Evolutionary conservation across 2,329 filamentous ascomycete species (phyloP), one percentile per base, ranked within the genome.

Genomic region (Lasiodiplodia hormozganensis): DNA sequence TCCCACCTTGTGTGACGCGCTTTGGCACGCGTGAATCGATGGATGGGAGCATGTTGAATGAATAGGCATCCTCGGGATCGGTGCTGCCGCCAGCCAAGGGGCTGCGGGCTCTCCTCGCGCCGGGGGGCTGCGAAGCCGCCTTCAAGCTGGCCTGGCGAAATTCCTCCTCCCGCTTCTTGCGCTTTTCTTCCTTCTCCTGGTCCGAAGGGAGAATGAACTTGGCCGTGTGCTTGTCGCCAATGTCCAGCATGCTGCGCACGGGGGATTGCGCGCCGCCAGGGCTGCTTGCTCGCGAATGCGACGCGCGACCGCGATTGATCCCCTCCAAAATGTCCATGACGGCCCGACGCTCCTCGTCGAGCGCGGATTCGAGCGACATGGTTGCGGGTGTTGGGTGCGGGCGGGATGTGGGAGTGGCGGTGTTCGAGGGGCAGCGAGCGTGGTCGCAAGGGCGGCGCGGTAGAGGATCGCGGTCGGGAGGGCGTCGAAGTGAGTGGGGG

Each of bases 291-390:
- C 71, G 89, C 87, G 69, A 70, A 54, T 68, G 56, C 38, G 67
- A 60, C 38, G 52, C 28, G 25, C 68, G 62, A 21, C 67, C 60
- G 28, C 58, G 60, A 49, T 69, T 69, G 62, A 71, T 71, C 54
- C 85, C 85, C 77, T 91, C 89, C 52, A 93, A 83, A 70, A 93
- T 82, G 58, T 88, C 89, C 72, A 93, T 83, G 49, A 94, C 89
- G 80, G 93, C 91, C 71, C 85, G 85, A 70, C 91, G 87, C 83
- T 95, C 92, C 82, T 93, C 90, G 76, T 94, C 92, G 71, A 94
- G 84, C 72, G 90, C 88, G 60, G 90, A 87, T 81, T 93, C 92
- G 75, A 94, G 87, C 75, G 91, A 93, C 90, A 93, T 93, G 58
- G 60, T n/a, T n/a, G 60, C 54, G 38, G 58, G 16, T 8, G 43